Conservation (phyloP, 129 eudicot species). For the Flaveria robusta region DNA sequence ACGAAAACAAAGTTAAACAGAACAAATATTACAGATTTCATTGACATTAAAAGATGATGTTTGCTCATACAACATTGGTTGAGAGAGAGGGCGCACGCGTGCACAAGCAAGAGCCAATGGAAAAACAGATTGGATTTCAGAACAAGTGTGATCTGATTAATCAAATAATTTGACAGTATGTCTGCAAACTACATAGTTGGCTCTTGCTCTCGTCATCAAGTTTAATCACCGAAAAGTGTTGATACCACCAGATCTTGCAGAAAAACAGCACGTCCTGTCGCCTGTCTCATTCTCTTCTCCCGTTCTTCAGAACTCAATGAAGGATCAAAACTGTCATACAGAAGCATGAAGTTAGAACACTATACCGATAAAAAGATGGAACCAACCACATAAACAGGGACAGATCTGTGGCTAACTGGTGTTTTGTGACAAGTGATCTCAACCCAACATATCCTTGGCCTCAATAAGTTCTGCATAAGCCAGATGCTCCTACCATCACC, state of each 20-base stretch:
- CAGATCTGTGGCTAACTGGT: no score
- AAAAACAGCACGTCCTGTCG: conserved; percentile 71
- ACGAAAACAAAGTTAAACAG: not conserved
- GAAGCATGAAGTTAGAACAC: not conserved
- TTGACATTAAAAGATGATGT: conserved; percentile 23
- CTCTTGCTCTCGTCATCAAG: conserved; percentile 18
- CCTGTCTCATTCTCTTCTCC: conserved; percentile 67
- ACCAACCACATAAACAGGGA: no score
- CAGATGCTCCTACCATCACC: no score
- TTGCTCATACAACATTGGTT: conserved; percentile 35
- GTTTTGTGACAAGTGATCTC: no score
- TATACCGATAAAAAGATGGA: no score
- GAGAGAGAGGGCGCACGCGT: not conserved
- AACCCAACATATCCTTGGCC: no score
- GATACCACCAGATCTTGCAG: conserved; percentile 86
- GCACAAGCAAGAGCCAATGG: conserved; percentile 13
- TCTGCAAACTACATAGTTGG: conserved; percentile 7
- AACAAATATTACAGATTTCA: conserved; percentile 29
- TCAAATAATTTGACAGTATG: no score
- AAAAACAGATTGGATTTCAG: not conserved
- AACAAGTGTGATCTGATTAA: conserved; percentile 27
- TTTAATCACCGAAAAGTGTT: conserved; percentile 62
- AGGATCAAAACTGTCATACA: conserved; percentile 65
- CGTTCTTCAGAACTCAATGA: conserved; percentile 82
- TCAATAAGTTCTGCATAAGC: no score